Percentiles rank a stretch among this genome's conserved stretches.
Conservation (phyloP, 179 eudicot species). For the Silene coronaria region DNA sequence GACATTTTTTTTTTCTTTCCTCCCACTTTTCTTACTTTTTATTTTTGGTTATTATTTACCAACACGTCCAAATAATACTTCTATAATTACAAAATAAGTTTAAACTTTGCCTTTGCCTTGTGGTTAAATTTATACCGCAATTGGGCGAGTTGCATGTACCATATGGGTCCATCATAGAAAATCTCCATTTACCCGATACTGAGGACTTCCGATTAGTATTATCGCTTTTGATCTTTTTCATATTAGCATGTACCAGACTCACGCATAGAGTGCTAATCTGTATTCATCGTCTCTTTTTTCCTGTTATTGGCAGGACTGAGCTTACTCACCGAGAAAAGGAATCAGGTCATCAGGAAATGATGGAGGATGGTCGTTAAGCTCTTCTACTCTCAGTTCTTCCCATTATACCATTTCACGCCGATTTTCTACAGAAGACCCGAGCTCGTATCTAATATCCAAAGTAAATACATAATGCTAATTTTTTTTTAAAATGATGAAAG, state of each 20-base stretch:
- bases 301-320: conserved; percentile 21
- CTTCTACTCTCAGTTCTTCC: not conserved
- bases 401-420: not conserved
- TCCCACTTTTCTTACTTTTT: not conserved
- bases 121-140: not conserved
- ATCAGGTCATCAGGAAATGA: conserved; percentile 26
- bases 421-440: not conserved
- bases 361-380: conserved; percentile 30
- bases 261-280: not conserved
- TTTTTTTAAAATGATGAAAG: not conserved
- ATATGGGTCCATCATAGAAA: too few species aligned
- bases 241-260: not conserved
- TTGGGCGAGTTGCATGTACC: not conserved
- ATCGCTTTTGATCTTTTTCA: not conserved
- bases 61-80: not conserved
- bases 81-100: not conserved
- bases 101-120: not conserved
- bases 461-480: conserved; percentile 10
- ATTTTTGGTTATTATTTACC: not conserved
- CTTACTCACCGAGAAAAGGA: conserved; percentile 31
- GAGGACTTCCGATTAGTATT: not conserved
- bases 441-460: not conserved
- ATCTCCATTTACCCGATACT: not conserved
- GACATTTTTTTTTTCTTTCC: too few species aligned
- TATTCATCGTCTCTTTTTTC: not conserved